Conservation (phyloP, 106 monocot genomes). For the Chionographis japonica region DNA sequence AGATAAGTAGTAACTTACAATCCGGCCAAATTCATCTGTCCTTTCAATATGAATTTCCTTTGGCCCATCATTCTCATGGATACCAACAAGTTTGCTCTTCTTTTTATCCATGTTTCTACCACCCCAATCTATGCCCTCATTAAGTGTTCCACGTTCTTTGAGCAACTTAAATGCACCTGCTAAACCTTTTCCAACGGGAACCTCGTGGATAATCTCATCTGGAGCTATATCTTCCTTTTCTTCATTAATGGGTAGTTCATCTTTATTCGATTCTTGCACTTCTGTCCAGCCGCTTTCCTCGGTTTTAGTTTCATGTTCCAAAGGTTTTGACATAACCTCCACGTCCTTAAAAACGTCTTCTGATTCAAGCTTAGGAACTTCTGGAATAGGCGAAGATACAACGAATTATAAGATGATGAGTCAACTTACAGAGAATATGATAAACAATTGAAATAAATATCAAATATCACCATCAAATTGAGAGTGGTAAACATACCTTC, state of each 20-base stretch:
- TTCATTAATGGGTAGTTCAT: conserved; percentile 25
- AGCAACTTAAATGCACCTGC: conserved; percentile 85
- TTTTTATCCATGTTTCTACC: conserved; percentile 97
- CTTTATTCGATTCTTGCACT: conserved; percentile 29
- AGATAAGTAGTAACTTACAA: conserved; percentile 50
- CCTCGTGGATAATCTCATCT: conserved; percentile 87
- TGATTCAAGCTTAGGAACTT: conserved; percentile 49
- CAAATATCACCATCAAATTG: no score
- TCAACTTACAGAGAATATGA: not conserved
- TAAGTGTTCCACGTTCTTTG: conserved; percentile 80
- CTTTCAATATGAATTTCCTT: conserved; percentile 49
- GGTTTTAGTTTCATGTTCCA: conserved; percentile 25
- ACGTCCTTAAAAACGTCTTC: conserved; percentile 91
- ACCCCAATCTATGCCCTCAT: conserved; percentile 87
- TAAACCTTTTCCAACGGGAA: conserved; percentile 84
- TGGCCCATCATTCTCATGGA: conserved; percentile 58
- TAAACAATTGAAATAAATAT: not conserved
- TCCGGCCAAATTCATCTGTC: conserved; percentile 88
- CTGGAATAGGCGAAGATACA: conserved; percentile 30
- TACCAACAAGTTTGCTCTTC: conserved; percentile 91
- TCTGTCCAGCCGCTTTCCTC: conserved; percentile 38
- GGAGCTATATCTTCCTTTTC: conserved; percentile 45
- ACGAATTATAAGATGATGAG: conserved; percentile 1
- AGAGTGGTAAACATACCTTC: conserved; percentile 46
- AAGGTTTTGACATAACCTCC: conserved; percentile 35